These are phyloP conservation scores for Sphaerulina musiva DNA, from an alignment of 2,329 filamentous ascomycete genomes.

Conservation along the genomic window DNA sequence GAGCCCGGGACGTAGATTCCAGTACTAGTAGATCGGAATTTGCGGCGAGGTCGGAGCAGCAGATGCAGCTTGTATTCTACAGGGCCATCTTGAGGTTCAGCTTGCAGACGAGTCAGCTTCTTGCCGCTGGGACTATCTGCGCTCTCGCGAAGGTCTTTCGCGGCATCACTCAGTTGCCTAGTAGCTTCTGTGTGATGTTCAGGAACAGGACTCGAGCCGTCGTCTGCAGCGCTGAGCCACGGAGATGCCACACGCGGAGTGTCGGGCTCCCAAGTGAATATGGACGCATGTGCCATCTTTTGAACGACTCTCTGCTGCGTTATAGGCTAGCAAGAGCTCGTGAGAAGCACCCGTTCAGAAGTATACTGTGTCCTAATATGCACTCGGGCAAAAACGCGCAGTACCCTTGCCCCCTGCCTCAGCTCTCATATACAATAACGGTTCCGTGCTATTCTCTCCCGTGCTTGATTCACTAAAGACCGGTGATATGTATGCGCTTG, in stretches of 20 bases:
- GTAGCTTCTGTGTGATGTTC: not conserved
- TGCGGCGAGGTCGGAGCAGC: constrained; percentile 68
- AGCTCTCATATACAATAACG: constrained; percentile 9
- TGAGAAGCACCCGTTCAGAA: not conserved
- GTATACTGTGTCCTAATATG: not conserved
- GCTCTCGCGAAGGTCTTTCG: constrained; percentile 11
- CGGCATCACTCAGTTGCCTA: constrained; percentile 4
- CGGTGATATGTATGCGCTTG: constrained; percentile 47
- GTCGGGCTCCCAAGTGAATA: constrained; percentile 91
- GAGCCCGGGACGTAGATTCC: constrained; percentile 47
- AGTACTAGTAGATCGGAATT: constrained; percentile 67
- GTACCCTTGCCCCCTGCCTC: not conserved
- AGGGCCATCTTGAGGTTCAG: constrained; percentile 88
- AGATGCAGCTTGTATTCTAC: constrained; percentile 96
- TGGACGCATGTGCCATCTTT: constrained; percentile 46
- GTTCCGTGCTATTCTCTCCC: constrained; percentile 9
- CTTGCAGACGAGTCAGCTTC: constrained; percentile 65
- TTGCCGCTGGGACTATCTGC: constrained; percentile 6
- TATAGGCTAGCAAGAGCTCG: not conserved
- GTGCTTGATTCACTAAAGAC: constrained; percentile 35
- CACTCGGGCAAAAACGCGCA: not conserved
- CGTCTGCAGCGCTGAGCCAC: constrained; percentile 55
- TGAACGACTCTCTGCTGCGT: not conserved
- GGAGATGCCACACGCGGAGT: constrained; percentile 83
- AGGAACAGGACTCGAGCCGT: constrained; percentile 1